Evolutionary conservation across 169 alveolate genomes (phyloP), one percentile per base, ranked within the genome.

Genomic region (Plasmodium gallinaceum): DNA sequence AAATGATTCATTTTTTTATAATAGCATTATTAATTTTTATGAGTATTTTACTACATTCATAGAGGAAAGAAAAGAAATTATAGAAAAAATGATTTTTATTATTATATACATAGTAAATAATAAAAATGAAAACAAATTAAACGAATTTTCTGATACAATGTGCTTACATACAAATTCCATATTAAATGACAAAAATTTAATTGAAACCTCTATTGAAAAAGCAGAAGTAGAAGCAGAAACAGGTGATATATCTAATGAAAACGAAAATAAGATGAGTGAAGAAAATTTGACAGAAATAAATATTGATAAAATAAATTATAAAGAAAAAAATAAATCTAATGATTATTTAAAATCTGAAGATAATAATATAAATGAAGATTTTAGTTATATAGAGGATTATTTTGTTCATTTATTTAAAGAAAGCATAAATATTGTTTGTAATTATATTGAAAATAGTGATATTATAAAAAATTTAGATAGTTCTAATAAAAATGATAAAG

Each of bases 11-110:
- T 42, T 60, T 22, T 43, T 80, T 4, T 60, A 80, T 45, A 80
- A 80, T 32, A 39, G 61, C 8, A 70, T 80, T 7, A 80, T 80
- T 52, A 80, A 66, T 60, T 80, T 66, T 60, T 80, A 80, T 16
- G 73, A 80, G 26, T 80, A 80, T 46, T 80, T 66, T 61, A 80
- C 80, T 0, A 22, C 90, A 1, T 80, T 80, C 10, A 68, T 80
- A n/a, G 90, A 80, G n/a, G 90, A 80, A 45, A 54, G n/a, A 61
- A 68, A 68, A 12, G 72, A 45, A n/a, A 20, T 46, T 2, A 65
- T 80, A 52, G 42, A 58, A 26, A 39, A 51, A 9, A 12, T 76
- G 12, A 10, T 76, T n/a, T 10, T 14, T 6, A 58, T 51, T 9
- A 18, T 70, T 9, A 26, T 70, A 8, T n/a, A 14, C 7, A 72